phyloP scores from a whole-genome alignment of 2,329 filamentous ascomycete genomes.

The Cladophialophora bantiana region DNA sequence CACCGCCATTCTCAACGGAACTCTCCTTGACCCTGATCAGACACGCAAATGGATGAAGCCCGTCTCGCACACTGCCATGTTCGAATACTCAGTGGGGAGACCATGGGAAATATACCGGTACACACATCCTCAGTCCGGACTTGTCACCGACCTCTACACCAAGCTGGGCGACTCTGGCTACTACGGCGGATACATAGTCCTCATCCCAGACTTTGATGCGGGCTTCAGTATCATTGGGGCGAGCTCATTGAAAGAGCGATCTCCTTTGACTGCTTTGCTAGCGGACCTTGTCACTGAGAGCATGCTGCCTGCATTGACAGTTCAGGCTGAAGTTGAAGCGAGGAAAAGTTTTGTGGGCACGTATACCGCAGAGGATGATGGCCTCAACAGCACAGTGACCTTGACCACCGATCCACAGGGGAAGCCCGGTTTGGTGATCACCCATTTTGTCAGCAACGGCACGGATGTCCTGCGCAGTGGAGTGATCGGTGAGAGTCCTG shows the following conservation, averaged over 20 bases:
- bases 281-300: constrained; percentile 45
- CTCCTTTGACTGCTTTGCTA: constrained; percentile 50
- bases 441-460: constrained; percentile 30
- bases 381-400: constrained; percentile 43
- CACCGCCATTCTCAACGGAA: constrained; percentile 45
- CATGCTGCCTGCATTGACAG: constrained; percentile 45
- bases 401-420: constrained; percentile 35
- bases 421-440: constrained; percentile 31
- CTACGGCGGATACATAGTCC: constrained; percentile 49
- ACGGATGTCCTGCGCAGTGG: constrained; percentile 25
- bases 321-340: constrained; percentile 44
- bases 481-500: constrained; percentile 1
- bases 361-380: constrained; percentile 40
- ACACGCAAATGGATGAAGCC: constrained; percentile 54
- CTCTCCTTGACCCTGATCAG: constrained; percentile 45
- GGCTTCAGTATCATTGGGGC: constrained; percentile 54
- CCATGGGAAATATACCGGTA: constrained; percentile 56
- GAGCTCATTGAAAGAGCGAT: constrained; percentile 52
- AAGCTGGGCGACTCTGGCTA: constrained; percentile 53
- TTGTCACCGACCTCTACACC: constrained; percentile 49
- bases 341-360: constrained; percentile 41
- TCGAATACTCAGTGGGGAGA: constrained; percentile 50
- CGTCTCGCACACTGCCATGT: constrained; percentile 48
- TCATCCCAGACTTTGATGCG: constrained; percentile 56
- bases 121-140: constrained; percentile 31